Evolutionary conservation across 257 asterid species (phyloP).

Genomic region (Agastache rugosa): DNA sequence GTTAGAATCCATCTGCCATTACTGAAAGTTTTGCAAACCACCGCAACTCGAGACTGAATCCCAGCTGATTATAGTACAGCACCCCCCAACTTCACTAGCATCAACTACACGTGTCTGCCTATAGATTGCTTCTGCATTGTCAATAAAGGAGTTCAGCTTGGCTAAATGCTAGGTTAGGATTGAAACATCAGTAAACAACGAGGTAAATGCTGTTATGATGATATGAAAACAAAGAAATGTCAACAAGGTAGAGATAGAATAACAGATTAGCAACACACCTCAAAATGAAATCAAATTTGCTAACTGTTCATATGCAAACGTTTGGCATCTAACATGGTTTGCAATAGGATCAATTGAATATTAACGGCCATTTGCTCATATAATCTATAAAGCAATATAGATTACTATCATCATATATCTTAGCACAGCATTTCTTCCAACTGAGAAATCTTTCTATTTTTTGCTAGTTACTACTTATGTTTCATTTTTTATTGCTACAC

Average conservation of each 20-base stretch:
- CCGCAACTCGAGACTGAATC: slow-evolving; percentile 20
- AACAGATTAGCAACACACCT: not conserved
- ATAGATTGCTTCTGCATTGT: slow-evolving; percentile 15
- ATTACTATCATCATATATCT: no score
- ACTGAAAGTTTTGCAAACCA: slow-evolving; percentile 19
- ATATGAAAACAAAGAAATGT: not conserved
- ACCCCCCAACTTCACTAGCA: slow-evolving; percentile 14
- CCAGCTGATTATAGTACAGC: not conserved
- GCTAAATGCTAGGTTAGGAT: slow-evolving; percentile 5
- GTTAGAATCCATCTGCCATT: slow-evolving; percentile 37
- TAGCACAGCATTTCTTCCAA: no score
- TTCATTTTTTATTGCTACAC: no score
- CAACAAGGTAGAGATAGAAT: not conserved
- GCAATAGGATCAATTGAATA: slow-evolving; percentile 6
- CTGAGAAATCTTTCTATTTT: no score
- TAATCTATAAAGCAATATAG: no score
- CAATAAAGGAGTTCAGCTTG: slow-evolving; percentile 26
- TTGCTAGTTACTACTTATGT: no score
- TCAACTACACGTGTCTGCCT: slow-evolving; percentile 6
- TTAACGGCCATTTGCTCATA: not conserved
- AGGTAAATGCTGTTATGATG: not conserved
- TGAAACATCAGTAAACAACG: not conserved
- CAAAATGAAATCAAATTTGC: not conserved
- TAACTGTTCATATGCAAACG: not conserved
- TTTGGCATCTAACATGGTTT: not conserved